These are phyloP conservation scores for Spergularia azorica DNA, from an alignment of 179 eudicot genomes.

Conservation along the genomic window DNA sequence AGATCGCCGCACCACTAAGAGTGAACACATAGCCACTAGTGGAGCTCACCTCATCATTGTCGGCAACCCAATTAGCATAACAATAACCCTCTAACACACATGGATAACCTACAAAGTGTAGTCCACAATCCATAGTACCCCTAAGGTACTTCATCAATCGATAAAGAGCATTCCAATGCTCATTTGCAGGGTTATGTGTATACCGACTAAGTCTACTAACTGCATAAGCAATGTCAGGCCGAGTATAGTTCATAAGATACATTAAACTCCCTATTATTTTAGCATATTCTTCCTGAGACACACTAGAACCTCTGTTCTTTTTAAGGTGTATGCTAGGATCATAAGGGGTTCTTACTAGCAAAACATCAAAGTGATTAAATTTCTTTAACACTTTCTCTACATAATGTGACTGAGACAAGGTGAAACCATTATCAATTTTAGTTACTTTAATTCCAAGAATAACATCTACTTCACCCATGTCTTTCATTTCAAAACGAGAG, in stretches of 20 bases:
- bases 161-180: not conserved
- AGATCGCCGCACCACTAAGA: not conserved
- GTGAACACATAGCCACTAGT: not conserved
- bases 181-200: not conserved
- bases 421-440: no score
- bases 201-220: not conserved
- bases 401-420: no score
- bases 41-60: not conserved
- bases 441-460: no score
- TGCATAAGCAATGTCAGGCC: not conserved
- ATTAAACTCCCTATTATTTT: conserved; percentile 1
- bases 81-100: not conserved
- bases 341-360: not conserved
- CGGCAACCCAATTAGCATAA: not conserved
- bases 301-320: not conserved
- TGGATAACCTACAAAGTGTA: not conserved
- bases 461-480: no score
- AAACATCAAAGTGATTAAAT: not conserved
- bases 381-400: no score
- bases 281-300: not conserved
- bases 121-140: not conserved
- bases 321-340: not conserved
- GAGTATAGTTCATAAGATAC: not conserved
- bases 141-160: not conserved
- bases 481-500: no score